These are phyloP conservation scores for Rauvolfia tetraphylla DNA, from an alignment of 257 asterid species.

Conservation along the genomic window DNA sequence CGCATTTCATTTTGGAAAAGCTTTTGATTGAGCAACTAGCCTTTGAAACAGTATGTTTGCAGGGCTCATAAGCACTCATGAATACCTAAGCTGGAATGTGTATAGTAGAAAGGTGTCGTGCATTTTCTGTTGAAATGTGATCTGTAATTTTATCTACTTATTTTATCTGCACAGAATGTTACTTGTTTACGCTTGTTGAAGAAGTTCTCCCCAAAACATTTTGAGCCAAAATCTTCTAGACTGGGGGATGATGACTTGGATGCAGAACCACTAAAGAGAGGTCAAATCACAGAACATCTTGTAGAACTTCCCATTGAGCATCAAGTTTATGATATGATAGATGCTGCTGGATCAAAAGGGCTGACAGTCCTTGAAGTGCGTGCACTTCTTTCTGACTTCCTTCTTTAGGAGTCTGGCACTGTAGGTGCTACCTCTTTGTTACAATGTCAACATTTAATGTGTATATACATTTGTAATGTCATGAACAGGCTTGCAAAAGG, in stretches of 20 bases:
- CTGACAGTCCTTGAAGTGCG: conserved; percentile 66
- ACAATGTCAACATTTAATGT: neutral
- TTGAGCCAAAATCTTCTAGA: conserved; percentile 54
- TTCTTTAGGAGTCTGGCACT: conserved; percentile 1
- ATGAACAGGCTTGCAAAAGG: conserved; percentile 63
- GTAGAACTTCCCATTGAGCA: conserved; percentile 85
- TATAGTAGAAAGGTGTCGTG: neutral
- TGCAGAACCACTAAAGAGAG: conserved; percentile 57
- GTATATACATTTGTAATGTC: conserved; percentile 15
- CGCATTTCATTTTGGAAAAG: neutral
- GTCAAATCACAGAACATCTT: conserved; percentile 68
- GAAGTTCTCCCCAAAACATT: conserved; percentile 67
- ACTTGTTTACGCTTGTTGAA: conserved; percentile 71
- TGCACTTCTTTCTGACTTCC: conserved; percentile 17
- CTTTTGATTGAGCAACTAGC: neutral
- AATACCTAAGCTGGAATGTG: neutral
- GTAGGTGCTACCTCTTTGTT: neutral
- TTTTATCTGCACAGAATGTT: conserved; percentile 48
- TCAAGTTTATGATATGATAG: conserved; percentile 83
- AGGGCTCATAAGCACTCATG: neutral
- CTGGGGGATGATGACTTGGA: conserved; percentile 39
- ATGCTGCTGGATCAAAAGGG: conserved; percentile 78
- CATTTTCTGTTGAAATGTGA: neutral
- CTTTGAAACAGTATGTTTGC: neutral
- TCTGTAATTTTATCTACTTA: neutral